These are phyloP conservation scores for Neoscytalidium dimidiatum DNA, from an alignment of 2,329 filamentous ascomycete genomes.

Conservation along the genomic window DNA sequence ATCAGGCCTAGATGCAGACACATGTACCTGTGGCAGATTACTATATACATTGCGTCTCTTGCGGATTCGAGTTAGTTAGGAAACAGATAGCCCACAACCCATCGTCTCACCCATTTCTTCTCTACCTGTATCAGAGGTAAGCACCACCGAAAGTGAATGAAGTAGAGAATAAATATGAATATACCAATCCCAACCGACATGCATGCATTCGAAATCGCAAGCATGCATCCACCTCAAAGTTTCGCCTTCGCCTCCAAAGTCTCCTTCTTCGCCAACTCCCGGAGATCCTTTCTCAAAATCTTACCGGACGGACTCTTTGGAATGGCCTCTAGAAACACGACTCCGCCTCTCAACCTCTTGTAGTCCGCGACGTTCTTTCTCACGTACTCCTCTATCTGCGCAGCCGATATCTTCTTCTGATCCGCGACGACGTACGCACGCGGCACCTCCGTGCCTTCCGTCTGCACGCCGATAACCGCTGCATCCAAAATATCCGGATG, in stretches of 20 bases:
- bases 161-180: too few species aligned
- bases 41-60: too few species aligned
- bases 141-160: too few species aligned
- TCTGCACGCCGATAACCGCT: conserved; percentile 48
- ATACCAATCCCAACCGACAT: too few species aligned
- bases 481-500: conserved; percentile 47
- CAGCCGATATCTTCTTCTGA: conserved; percentile 29
- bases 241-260: conserved; percentile 29
- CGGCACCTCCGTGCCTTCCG: conserved; percentile 42
- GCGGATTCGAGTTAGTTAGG: too few species aligned
- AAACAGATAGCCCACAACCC: too few species aligned
- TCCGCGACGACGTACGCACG: conserved; percentile 47
- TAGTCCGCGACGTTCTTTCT: conserved; percentile 35
- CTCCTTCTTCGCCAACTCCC: conserved; percentile 34
- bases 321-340: conserved; percentile 38
- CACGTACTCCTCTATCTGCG: conserved; percentile 36
- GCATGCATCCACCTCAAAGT: conserved; percentile 25
- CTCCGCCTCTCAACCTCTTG: conserved; percentile 41
- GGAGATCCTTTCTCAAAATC: conserved; percentile 40
- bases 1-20: too few species aligned
- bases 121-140: too few species aligned
- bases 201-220: too few species aligned
- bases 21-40: too few species aligned
- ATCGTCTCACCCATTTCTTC: too few species aligned
- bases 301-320: conserved; percentile 39